These are phyloP conservation scores for Moricandia arvensis DNA, from an alignment of 345 rosid genomes.

Conservation along the genomic window DNA sequence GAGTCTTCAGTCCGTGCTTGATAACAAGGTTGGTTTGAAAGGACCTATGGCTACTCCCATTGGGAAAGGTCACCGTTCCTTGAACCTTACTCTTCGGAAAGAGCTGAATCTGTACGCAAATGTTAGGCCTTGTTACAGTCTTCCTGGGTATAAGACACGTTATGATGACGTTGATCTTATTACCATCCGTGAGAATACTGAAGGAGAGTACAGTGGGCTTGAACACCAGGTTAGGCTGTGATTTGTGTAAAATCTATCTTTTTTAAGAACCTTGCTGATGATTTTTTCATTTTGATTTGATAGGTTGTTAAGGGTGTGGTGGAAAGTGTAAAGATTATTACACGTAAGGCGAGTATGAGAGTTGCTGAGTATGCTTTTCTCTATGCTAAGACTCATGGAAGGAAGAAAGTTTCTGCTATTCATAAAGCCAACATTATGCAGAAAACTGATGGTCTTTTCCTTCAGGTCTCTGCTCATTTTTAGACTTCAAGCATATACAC, in stretches of 20 bases:
- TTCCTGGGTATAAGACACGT: constrained; percentile 88
- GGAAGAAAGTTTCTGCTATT: constrained; percentile 89
- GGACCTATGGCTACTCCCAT: constrained; percentile 99
- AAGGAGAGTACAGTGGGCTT: constrained; percentile 99
- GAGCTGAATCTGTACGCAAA: constrained; percentile 92
- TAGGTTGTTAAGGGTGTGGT: constrained; percentile 98
- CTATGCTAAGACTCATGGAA: constrained; percentile 88
- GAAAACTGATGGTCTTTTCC: constrained; percentile 96
- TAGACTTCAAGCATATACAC: background rate
- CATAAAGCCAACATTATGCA: constrained; percentile 98
- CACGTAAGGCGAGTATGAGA: constrained; percentile 90
- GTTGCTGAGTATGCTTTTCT: constrained; percentile 96
- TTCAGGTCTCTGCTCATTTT: too few species aligned
- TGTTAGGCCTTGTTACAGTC: constrained; percentile 96
- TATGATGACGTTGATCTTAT: constrained; percentile 86
- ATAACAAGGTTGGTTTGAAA: constrained; percentile 76
- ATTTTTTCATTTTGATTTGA: constrained; percentile 18
- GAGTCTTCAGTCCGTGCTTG: constrained; percentile 83
- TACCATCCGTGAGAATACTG: constrained; percentile 94
- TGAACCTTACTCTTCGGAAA: constrained; percentile 89
- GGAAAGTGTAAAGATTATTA: constrained; percentile 92
- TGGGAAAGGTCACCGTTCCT: constrained; percentile 95
- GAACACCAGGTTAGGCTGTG: constrained; percentile 73
- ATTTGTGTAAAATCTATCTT: background rate
- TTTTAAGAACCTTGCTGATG: background rate